Base-by-base conservation (phyloP, 495 filamentous ascomycete species). In the Jackrogersella multiformis region DNA sequence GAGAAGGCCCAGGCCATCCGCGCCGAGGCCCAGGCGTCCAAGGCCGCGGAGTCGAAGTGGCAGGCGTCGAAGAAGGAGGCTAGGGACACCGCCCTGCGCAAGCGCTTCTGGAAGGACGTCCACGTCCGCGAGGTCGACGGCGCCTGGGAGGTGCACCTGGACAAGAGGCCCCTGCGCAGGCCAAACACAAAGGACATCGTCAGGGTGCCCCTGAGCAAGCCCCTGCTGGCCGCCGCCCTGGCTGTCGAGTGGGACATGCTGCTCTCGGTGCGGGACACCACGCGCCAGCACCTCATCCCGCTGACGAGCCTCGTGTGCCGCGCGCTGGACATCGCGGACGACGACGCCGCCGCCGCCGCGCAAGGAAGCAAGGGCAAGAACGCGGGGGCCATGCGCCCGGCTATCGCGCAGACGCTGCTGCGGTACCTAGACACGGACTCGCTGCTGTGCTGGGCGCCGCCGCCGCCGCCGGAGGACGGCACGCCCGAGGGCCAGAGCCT, bases 231-330 rank as follows among this genome's bases (percentile, higher is more conserved):
- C n/a, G 81, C 86, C 23, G 90, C 91, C 24, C 86, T 99, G 46
- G 95, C 94, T 0, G 74, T 95, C 8, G 95, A 99, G 79, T 99
- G 95, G 95, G 92, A 96, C 73, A 83, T 88, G 36, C 86, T 98
- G 56, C 82, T 87, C 20, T 90, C 90, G 53, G 86, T 89, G 2
- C 87, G 90, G 62, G 90, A 97, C 73, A 93, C 93, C 0, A 84
- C 86, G 28, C 87, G 86, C 45, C 84, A 88, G 60, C 92, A 97
- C 74, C 84, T 93, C 1, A 93, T 97, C 56, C 95, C 95, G 4
- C 73, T 98, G n/a, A 97, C 96, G 5, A 93, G 92, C 23, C 82
- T 97, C 5, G 81, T 87, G 13, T 88, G 91, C 18, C 88, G 96
- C 5, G 93, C 92, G 0, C 74, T 92, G 21, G 93, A 97, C 68